phyloP scores from a whole-genome alignment of 108 stramenopile genomes.

The Halocafeteria seosinensis region DNA sequence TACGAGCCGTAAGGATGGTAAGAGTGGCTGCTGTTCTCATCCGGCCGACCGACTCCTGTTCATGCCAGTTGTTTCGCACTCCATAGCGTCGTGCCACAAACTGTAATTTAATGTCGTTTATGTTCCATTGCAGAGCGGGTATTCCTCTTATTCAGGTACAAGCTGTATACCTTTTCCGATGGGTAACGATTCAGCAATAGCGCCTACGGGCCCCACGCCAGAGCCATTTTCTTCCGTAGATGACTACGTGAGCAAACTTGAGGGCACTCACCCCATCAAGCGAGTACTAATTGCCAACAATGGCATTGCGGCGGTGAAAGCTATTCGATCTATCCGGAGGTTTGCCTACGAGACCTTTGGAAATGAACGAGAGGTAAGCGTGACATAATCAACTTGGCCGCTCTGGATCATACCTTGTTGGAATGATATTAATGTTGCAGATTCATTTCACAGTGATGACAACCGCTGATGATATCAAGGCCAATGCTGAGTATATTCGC shows the following conservation, averaged over 20 bases:
- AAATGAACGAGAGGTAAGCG: constrained; percentile 57
- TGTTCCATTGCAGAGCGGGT: too few relatives aligned
- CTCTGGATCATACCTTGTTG: background rate
- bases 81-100: too few relatives aligned
- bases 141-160: too few relatives aligned
- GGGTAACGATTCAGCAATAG: too few relatives aligned
- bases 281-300: constrained; percentile 50
- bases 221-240: too few relatives aligned
- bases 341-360: constrained; percentile 89
- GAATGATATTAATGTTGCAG: background rate
- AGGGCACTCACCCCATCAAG: constrained; percentile 34
- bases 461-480: constrained; percentile 76
- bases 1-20: too few relatives aligned
- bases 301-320: constrained; percentile 58
- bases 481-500: constrained; percentile 99
- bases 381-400: background rate
- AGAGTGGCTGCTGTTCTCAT: too few relatives aligned
- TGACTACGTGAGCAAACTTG: constrained; percentile 28
- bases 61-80: too few relatives aligned
- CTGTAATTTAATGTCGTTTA: too few relatives aligned
- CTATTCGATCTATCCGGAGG: constrained; percentile 77
- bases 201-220: too few relatives aligned
- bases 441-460: constrained; percentile 90
- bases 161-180: too few relatives aligned
- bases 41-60: too few relatives aligned